These are phyloP conservation scores for Terana coerulea DNA, from an alignment of 768 basidiomycete genomes.

Conservation along the genomic window DNA sequence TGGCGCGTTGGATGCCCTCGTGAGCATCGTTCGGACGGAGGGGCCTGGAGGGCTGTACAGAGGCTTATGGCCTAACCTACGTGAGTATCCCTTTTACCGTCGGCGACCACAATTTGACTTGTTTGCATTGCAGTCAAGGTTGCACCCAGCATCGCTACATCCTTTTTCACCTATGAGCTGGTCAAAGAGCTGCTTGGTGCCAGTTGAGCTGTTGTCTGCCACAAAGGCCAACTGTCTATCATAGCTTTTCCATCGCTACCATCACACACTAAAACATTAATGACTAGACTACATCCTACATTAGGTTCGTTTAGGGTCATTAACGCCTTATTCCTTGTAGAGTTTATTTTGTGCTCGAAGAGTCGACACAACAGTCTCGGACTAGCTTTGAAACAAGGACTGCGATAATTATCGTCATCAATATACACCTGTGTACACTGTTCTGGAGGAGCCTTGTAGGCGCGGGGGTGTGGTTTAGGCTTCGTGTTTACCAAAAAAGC, in stretches of 20 bases:
- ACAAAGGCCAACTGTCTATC: too few relatives aligned
- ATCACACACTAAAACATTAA: neutral
- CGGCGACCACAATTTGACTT: neutral
- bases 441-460: too few relatives aligned
- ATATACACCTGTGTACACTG: too few relatives aligned
- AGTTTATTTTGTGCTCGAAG: too few relatives aligned
- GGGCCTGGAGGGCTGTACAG: conserved; percentile 73
- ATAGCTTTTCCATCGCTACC: neutral
- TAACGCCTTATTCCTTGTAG: too few relatives aligned
- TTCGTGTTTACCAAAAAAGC: too few relatives aligned
- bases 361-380: too few relatives aligned
- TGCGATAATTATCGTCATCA: too few relatives aligned
- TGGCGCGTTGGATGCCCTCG: conserved; percentile 77
- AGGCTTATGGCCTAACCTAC: conserved; percentile 84
- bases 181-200: conserved; percentile 48
- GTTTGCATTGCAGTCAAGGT: conserved; percentile 62
- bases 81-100: conserved; percentile 42
- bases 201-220: conserved; percentile 23
- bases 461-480: too few relatives aligned
- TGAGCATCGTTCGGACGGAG: conserved; percentile 64
- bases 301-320: neutral
- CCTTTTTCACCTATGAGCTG: conserved; percentile 81
- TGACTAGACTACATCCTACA: neutral
- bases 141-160: conserved; percentile 86
- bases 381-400: too few relatives aligned